These are phyloP conservation scores for Pseudogymnoascus sp. DNA, from an alignment of 2,329 filamentous ascomycete genomes.

Conservation along the genomic window DNA sequence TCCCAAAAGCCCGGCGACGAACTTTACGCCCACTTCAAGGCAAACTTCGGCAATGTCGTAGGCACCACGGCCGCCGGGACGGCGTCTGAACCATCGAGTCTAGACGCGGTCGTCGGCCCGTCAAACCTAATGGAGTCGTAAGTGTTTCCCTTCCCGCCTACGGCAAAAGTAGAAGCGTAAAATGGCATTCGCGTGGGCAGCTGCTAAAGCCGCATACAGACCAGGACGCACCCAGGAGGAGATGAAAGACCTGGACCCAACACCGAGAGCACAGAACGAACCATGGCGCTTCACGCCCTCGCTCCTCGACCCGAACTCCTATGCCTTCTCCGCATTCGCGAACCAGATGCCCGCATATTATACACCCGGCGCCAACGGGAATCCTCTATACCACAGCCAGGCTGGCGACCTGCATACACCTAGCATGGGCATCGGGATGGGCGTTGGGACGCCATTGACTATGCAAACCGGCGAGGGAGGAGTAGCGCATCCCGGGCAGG, in stretches of 20 bases:
- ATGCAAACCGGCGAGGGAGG: conserved; percentile 61
- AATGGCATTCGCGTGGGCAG: neutral
- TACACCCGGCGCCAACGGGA: conserved; percentile 74
- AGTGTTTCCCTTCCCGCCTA: neutral
- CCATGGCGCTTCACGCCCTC: conserved; percentile 84
- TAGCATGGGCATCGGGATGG: conserved; percentile 59
- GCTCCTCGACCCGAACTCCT: conserved; percentile 76
- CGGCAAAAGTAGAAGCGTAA: neutral
- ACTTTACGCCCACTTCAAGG: conserved; percentile 74
- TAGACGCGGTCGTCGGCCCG: neutral
- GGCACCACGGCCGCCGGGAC: conserved; percentile 34
- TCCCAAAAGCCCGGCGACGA: conserved; percentile 81
- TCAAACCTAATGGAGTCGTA: neutral
- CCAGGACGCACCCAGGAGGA: conserved; percentile 18
- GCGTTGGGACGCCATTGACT: conserved; percentile 60
- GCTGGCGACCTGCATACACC: conserved; percentile 84
- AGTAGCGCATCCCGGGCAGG: conserved; percentile 52
- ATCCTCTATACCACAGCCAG: conserved; percentile 72
- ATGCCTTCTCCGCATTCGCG: conserved; percentile 69
- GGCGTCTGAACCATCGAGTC: neutral
- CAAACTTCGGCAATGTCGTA: conserved; percentile 68
- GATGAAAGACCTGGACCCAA: conserved; percentile 72
- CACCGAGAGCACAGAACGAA: conserved; percentile 70
- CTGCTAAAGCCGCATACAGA: neutral
- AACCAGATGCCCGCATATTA: conserved; percentile 79